Evolutionary conservation across 257 asterid genomes (phyloP).

Genomic region (Solanum sitiens): DNA sequence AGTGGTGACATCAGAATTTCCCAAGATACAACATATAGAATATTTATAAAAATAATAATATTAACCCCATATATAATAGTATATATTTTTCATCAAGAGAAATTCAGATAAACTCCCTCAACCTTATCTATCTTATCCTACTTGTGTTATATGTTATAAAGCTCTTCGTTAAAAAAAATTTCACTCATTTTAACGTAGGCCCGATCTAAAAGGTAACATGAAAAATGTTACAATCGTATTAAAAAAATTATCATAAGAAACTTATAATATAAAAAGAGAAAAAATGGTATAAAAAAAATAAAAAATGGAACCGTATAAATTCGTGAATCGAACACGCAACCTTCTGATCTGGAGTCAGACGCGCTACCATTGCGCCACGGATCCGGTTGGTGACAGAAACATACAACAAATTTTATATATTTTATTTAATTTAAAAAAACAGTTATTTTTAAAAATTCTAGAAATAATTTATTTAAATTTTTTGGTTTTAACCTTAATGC

Average conservation of each 20-base stretch:
- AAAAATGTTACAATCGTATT: neutral
- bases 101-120: neutral
- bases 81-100: too few species aligned
- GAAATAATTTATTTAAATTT: neutral
- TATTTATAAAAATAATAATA: too few species aligned
- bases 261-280: neutral
- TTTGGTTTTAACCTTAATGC: neutral
- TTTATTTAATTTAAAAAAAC: too few species aligned
- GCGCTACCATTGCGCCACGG: slow-evolving; percentile 54
- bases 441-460: too few species aligned
- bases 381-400: slow-evolving; percentile 56
- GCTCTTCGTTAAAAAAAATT: too few species aligned
- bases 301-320: neutral
- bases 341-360: slow-evolving; percentile 99
- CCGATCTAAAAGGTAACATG: too few species aligned
- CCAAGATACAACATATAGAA: too few species aligned
- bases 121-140: neutral
- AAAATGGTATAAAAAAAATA: neutral
- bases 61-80: too few species aligned
- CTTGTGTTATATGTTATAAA: too few species aligned
- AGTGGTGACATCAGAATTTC: too few species aligned
- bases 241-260: neutral
- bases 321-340: slow-evolving; percentile 97
- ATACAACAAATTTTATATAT: neutral
- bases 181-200: neutral